Evolutionary conservation across 371 early-diverging fungal species (phyloP).

Genomic region (Mucor circinelloides): DNA sequence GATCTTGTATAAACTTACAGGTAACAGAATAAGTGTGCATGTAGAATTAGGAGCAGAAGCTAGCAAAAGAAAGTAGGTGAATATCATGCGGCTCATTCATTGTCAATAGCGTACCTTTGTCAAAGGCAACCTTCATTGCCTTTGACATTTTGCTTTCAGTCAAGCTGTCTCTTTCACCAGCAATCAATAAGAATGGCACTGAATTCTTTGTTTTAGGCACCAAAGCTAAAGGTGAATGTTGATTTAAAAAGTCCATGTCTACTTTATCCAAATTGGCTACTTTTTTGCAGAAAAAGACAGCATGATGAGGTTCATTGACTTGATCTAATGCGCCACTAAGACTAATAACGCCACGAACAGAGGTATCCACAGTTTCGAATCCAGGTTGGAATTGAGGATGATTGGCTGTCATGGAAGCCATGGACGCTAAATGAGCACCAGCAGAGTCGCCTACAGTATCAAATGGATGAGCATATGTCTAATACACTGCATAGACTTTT

Average conservation of each 20-base stretch:
- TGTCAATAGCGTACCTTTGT: slow-evolving; percentile 27
- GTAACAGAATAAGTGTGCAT: slow-evolving; percentile 11
- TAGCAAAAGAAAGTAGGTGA: background rate
- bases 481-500: too few species aligned
- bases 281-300: slow-evolving; percentile 37
- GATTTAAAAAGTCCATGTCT: slow-evolving; percentile 40
- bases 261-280: slow-evolving; percentile 36
- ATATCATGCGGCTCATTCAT: background rate
- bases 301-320: slow-evolving; percentile 14
- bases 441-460: slow-evolving; percentile 61
- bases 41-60: background rate
- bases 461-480: background rate
- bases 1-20: slow-evolving; percentile 20
- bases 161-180: slow-evolving; percentile 39
- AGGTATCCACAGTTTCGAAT: slow-evolving; percentile 71
- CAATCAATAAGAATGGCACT: slow-evolving; percentile 35
- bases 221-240: slow-evolving; percentile 49
- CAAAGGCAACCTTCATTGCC: slow-evolving; percentile 30
- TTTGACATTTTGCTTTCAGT: slow-evolving; percentile 23
- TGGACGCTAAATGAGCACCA: slow-evolving; percentile 70
- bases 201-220: slow-evolving; percentile 23
- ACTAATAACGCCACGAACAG: slow-evolving; percentile 58
- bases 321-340: slow-evolving; percentile 55
- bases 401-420: slow-evolving; percentile 68
- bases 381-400: slow-evolving; percentile 67